Percentiles rank a stretch among this genome's conserved stretches.
Conservation (phyloP, 2,329 filamentous ascomycete species). For the Talaromyces amestolkiae region DNA sequence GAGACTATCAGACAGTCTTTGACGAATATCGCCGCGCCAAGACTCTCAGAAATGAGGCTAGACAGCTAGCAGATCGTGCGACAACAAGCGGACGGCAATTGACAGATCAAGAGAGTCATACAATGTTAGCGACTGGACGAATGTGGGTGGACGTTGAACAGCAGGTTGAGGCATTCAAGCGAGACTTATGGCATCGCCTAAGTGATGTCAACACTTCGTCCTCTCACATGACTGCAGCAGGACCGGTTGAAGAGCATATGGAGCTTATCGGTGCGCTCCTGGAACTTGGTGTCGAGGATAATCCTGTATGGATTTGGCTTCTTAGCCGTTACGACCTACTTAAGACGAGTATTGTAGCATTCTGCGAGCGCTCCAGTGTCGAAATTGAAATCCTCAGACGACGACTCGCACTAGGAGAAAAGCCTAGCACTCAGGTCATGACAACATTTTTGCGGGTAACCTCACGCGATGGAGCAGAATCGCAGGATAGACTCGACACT, state of each 20-base stretch:
- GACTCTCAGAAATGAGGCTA: slow-evolving; percentile 75
- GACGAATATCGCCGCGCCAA: slow-evolving; percentile 85
- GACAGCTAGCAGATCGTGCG: slow-evolving; percentile 61
- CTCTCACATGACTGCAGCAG: slow-evolving; percentile 51
- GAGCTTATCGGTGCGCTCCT: slow-evolving; percentile 83
- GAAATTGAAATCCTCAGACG: slow-evolving; percentile 90
- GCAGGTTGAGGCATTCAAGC: slow-evolving; percentile 82
- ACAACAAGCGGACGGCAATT: slow-evolving; percentile 54
- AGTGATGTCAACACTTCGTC: slow-evolving; percentile 62
- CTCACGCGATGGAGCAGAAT: slow-evolving; percentile 63
- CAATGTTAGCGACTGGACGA: slow-evolving; percentile 80
- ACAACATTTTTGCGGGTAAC: slow-evolving; percentile 75
- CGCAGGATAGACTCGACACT: slow-evolving; percentile 67
- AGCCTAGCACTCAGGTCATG: slow-evolving; percentile 65
- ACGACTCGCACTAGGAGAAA: slow-evolving; percentile 70
- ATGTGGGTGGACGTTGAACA: slow-evolving; percentile 95
- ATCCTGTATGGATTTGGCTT: slow-evolving; percentile 95
- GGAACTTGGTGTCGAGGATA: slow-evolving; percentile 93
- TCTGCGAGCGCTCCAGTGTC: slow-evolving; percentile 80
- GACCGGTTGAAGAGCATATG: slow-evolving; percentile 77
- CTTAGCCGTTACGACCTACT: slow-evolving; percentile 84
- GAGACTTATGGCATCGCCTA: slow-evolving; percentile 81
- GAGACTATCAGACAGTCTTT: slow-evolving; percentile 82
- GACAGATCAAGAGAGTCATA: slow-evolving; percentile 76
- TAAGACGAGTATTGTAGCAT: slow-evolving; percentile 76